Percentiles rank a stretch among this genome's conserved stretches.
phyloP scores from a whole-genome alignment of 1,139 yeast genomes.

The Tardiomyces digboiensis region DNA sequence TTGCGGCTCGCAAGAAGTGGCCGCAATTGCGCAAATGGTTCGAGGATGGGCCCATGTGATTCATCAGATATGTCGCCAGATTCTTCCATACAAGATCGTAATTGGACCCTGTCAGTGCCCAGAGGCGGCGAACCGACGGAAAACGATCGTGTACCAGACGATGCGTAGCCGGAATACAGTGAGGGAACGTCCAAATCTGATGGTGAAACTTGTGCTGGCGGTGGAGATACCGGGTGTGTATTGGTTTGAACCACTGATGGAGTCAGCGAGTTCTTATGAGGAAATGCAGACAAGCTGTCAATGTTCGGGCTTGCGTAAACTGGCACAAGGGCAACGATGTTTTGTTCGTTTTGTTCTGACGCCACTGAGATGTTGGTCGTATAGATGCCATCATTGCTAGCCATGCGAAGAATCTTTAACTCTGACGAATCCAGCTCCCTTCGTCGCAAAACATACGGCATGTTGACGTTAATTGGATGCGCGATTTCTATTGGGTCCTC shows the following conservation, averaged over 20 bases:
- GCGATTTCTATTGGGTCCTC: constrained; percentile 5
- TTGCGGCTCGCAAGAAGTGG: not conserved
- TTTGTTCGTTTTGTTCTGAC: not conserved
- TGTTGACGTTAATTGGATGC: constrained; percentile 14
- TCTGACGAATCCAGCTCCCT: constrained; percentile 10
- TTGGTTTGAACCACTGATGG: not conserved
- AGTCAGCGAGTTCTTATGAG: constrained; percentile 14
- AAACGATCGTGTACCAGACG: not conserved
- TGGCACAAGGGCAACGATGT: constrained; percentile 12
- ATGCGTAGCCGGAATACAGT: not conserved
- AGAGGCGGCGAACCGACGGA: not conserved
- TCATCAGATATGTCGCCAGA: not conserved
- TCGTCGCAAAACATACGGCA: constrained; percentile 10
- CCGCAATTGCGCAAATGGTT: not conserved
- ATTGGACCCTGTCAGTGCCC: not conserved
- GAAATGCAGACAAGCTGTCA: constrained; percentile 14
- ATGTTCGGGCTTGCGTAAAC: constrained; percentile 12
- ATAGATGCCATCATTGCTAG: not conserved
- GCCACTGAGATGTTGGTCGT: not conserved
- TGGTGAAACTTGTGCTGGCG: not conserved
- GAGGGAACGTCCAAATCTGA: not conserved
- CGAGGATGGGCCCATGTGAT: not conserved
- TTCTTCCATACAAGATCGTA: not conserved
- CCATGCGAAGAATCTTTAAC: not conserved
- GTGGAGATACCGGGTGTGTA: not conserved